These are phyloP conservation scores for Dothistroma pini DNA, from an alignment of 2,329 filamentous ascomycete species.

Conservation along the genomic window DNA sequence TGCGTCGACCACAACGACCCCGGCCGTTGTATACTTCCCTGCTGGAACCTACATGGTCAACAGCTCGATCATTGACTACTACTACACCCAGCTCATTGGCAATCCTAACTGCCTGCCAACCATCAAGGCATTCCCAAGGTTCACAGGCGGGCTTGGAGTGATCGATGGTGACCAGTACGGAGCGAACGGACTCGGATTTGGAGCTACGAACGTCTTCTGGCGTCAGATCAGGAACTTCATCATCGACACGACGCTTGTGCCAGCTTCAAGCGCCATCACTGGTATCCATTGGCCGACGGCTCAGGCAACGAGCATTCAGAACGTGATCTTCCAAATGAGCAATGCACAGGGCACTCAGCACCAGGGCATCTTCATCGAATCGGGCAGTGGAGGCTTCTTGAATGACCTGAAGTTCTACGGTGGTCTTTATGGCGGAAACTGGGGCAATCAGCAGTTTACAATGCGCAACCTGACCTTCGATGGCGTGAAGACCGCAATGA, in stretches of 20 bases:
- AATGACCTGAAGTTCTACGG: slow-evolving; percentile 45
- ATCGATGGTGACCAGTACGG: slow-evolving; percentile 57
- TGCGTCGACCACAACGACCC: slow-evolving; percentile 48
- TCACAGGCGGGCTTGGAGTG: slow-evolving; percentile 51
- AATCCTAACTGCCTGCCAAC: slow-evolving; percentile 56
- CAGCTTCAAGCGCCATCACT: slow-evolving; percentile 41
- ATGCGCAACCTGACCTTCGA: slow-evolving; percentile 55
- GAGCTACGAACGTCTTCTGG: slow-evolving; percentile 60
- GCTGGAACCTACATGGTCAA: slow-evolving; percentile 58
- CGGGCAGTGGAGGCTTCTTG: slow-evolving; percentile 46
- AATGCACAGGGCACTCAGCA: slow-evolving; percentile 46
- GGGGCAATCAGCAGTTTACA: slow-evolving; percentile 50
- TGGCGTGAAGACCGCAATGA: slow-evolving; percentile 51
- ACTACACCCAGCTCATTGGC: slow-evolving; percentile 60
- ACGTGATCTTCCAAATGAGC: slow-evolving; percentile 45
- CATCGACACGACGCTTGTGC: slow-evolving; percentile 55
- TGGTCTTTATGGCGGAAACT: slow-evolving; percentile 39
- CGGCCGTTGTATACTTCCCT: slow-evolving; percentile 57
- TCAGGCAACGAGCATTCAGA: slow-evolving; percentile 46
- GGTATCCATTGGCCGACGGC: slow-evolving; percentile 46
- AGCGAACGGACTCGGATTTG: slow-evolving; percentile 36
- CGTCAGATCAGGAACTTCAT: slow-evolving; percentile 63
- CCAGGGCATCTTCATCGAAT: slow-evolving; percentile 44
- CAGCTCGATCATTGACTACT: slow-evolving; percentile 57
- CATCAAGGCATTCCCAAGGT: slow-evolving; percentile 52